These are phyloP conservation scores for Hanseniaspora singularis DNA, from an alignment of 805 yeast species.

Conservation along the genomic window DNA sequence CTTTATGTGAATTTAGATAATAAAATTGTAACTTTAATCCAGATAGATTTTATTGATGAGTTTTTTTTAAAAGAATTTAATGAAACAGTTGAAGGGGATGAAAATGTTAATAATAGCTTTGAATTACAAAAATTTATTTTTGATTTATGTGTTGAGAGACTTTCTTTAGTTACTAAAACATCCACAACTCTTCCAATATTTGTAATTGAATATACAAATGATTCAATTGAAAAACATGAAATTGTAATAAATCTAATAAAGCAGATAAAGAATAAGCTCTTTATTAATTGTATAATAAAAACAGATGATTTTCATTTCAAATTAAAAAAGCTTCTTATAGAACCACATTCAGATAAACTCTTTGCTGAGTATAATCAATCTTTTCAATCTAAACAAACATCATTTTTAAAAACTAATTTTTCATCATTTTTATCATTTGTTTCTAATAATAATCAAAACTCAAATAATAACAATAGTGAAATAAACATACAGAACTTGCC, in stretches of 20 bases:
- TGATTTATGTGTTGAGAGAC: background rate
- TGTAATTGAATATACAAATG: constrained; percentile 12
- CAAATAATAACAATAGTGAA: background rate
- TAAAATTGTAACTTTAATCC: constrained; percentile 1
- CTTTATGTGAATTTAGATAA: constrained; percentile 6
- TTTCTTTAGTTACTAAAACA: background rate
- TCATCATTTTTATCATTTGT: constrained; percentile 2
- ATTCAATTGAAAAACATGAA: constrained; percentile 12
- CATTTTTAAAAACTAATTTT: background rate
- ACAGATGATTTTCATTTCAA: background rate
- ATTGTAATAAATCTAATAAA: constrained; percentile 5
- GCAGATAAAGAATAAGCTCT: constrained; percentile 7
- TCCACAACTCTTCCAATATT: constrained; percentile 3
- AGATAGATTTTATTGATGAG: constrained; percentile 5
- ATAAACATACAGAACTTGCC: background rate
- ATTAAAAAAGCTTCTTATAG: background rate
- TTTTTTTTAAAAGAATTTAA: no score
- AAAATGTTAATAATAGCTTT: background rate
- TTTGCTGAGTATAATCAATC: constrained; percentile 1
- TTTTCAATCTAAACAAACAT: constrained; percentile 8
- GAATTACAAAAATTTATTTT: background rate
- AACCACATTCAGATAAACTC: constrained; percentile 1
- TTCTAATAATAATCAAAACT: background rate
- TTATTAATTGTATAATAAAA: constrained; percentile 5
- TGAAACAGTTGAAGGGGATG: background rate